These are phyloP conservation scores for Arxiozyma telluris DNA, from an alignment of 1,139 yeast genomes.

Conservation along the genomic window DNA sequence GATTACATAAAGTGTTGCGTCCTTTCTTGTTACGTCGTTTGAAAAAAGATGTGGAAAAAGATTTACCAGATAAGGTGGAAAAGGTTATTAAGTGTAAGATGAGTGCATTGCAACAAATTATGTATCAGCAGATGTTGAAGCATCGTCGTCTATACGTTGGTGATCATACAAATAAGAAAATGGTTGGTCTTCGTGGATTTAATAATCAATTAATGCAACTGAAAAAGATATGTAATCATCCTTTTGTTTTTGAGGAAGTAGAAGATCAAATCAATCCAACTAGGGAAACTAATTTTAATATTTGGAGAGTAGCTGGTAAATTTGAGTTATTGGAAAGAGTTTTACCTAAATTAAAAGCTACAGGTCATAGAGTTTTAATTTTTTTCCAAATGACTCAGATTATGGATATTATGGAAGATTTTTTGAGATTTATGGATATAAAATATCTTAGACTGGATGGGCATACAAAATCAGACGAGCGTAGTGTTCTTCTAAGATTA, in stretches of 20 bases:
- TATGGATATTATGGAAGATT: constrained; percentile 86
- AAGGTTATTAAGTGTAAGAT: constrained; percentile 90
- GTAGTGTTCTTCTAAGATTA: constrained; percentile 56
- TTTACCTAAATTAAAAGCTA: constrained; percentile 62
- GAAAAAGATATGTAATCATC: constrained; percentile 94
- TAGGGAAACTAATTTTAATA: constrained; percentile 55
- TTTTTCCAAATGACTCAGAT: constrained; percentile 86
- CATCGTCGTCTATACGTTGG: constrained; percentile 60
- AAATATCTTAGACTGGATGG: constrained; percentile 76
- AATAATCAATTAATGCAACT: constrained; percentile 93
- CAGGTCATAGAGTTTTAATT: constrained; percentile 72
- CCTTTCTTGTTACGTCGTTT: constrained; percentile 91
- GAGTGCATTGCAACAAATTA: constrained; percentile 73
- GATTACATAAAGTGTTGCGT: constrained; percentile 90
- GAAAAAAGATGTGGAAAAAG: constrained; percentile 95
- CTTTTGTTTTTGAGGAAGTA: constrained; percentile 92
- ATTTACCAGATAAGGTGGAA: constrained; percentile 90
- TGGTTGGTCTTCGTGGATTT: constrained; percentile 67
- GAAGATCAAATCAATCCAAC: constrained; percentile 79
- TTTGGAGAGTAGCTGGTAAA: constrained; percentile 67
- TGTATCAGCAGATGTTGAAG: constrained; percentile 72
- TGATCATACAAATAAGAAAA: constrained; percentile 37
- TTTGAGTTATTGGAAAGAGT: constrained; percentile 68
- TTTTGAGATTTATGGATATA: constrained; percentile 52
- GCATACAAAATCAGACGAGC: constrained; percentile 73